These are phyloP conservation scores for Daphne laureola DNA, from an alignment of 441 rosid genomes.

Conservation along the genomic window DNA sequence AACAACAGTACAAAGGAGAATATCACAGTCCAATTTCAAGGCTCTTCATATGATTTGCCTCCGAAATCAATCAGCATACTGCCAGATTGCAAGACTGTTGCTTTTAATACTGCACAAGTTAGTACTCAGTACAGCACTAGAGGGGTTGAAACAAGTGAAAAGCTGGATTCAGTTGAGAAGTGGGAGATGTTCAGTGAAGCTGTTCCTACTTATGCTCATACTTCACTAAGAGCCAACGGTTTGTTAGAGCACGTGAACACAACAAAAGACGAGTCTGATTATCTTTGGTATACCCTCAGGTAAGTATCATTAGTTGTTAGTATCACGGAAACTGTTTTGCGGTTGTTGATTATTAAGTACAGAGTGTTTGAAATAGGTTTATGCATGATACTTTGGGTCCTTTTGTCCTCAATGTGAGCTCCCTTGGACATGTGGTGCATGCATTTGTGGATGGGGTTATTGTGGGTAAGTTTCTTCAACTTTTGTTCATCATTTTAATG, in stretches of 20 bases:
- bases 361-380: conserved; percentile 22
- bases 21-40: conserved; percentile 29
- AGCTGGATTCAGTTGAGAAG: conserved; percentile 20
- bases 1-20: conserved; percentile 24
- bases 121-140: conserved; percentile 25
- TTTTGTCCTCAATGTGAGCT: conserved; percentile 28
- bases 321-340: too few relatives aligned
- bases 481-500: not conserved
- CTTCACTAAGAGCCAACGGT: conserved; percentile 26
- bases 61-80: conserved; percentile 47
- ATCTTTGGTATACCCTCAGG: conserved; percentile 62
- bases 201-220: conserved; percentile 26
- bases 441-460: conserved; percentile 41
- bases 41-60: conserved; percentile 28
- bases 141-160: conserved; percentile 17
- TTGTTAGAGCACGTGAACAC: conserved; percentile 41
- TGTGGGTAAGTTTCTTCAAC: conserved; percentile 25
- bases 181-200: conserved; percentile 43
- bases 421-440: conserved; percentile 38
- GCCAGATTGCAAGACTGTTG: conserved; percentile 40
- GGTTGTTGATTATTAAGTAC: not conserved
- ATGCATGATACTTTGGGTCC: conserved; percentile 19
- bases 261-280: conserved; percentile 51
- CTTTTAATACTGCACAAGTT: conserved; percentile 50
- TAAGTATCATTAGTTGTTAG: conserved; percentile 11